Percentiles rank a stretch among this genome's conserved stretches.
Evolutionary conservation across 1,284 basidiomycete genomes (phyloP).

Genomic region (Filobasidium uniguttulatum): DNA sequence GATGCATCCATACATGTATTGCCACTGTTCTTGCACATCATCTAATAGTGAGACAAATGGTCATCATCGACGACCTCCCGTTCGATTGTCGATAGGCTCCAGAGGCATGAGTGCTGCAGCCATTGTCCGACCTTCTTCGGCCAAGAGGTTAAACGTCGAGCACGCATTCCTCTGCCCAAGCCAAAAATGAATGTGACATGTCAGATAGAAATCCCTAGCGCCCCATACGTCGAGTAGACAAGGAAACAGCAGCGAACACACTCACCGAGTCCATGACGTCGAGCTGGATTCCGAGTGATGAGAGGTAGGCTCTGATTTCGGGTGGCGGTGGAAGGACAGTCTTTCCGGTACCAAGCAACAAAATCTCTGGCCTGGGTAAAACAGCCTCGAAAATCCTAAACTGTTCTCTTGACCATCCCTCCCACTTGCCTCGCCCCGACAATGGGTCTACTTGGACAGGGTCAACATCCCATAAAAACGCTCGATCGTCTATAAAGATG

Average conservation of each 20-base stretch:
- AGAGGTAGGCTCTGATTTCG: slow-evolving; percentile 54
- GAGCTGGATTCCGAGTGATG: slow-evolving; percentile 66
- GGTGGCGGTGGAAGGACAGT: slow-evolving; percentile 58
- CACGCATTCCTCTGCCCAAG: slow-evolving; percentile 65
- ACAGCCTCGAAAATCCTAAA: slow-evolving; percentile 69
- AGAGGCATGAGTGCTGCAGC: slow-evolving; percentile 74
- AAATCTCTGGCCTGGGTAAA: slow-evolving; percentile 75
- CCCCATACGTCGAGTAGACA: background rate
- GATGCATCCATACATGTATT: too few relatives aligned
- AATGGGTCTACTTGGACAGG: slow-evolving; percentile 40
- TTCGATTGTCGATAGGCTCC: slow-evolving; percentile 32
- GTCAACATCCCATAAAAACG: slow-evolving; percentile 81
- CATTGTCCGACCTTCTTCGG: slow-evolving; percentile 82
- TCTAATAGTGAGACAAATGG: too few relatives aligned
- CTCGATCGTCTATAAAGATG: slow-evolving; percentile 71
- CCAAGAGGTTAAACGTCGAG: slow-evolving; percentile 81
- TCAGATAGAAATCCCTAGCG: too few relatives aligned
- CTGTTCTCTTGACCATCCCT: slow-evolving; percentile 54
- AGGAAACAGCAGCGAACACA: slow-evolving; percentile 13
- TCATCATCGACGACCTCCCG: slow-evolving; percentile 16
- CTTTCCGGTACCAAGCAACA: slow-evolving; percentile 76
- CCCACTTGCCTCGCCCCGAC: slow-evolving; percentile 29
- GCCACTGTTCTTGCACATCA: too few relatives aligned
- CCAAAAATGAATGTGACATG: background rate
- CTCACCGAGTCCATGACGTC: slow-evolving; percentile 89